A percentile compares a stretch with the other conserved stretches of the same genome.
These are phyloP conservation scores for Acanthamoeba sp. DNA, from an alignment of 208 protist genomes.

Conservation along the genomic window DNA sequence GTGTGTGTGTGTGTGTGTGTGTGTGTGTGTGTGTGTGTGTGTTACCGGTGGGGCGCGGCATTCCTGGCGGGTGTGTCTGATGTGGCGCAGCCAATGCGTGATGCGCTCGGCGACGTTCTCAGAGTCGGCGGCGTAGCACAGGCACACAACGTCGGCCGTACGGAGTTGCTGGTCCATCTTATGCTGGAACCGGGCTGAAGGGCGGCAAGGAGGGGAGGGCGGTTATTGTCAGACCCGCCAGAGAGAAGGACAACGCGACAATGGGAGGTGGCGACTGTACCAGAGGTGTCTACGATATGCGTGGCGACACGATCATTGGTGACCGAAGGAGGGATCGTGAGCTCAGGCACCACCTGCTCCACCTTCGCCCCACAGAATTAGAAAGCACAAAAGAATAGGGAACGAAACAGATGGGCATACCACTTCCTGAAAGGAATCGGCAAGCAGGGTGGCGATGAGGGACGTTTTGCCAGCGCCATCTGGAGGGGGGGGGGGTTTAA, in stretches of 20 bases:
- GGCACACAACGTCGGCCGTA: conserved; percentile 57
- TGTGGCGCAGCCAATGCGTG: conserved; percentile 26
- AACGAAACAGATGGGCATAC: not conserved
- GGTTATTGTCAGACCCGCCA: too few relatives aligned
- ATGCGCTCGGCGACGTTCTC: conserved; percentile 25
- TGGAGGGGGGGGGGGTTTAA: not conserved
- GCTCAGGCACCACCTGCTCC: conserved; percentile 54
- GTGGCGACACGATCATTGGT: conserved; percentile 58
- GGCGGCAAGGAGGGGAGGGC: not conserved
- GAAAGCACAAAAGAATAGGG: not conserved
- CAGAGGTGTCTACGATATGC: conserved; percentile 69
- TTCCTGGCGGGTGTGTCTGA: conserved; percentile 20
- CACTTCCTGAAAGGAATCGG: conserved; percentile 64
- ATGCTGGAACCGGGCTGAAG: conserved; percentile 3
- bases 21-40: too few relatives aligned
- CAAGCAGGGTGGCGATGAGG: conserved; percentile 50
- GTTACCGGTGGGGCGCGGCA: not conserved
- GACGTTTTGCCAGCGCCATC: conserved; percentile 68
- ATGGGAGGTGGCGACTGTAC: not conserved
- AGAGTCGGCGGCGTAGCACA: conserved; percentile 17
- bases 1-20: too few relatives aligned
- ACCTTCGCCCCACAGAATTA: not conserved
- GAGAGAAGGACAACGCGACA: too few relatives aligned
- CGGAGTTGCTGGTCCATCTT: conserved; percentile 59
- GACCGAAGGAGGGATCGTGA: conserved; percentile 64